Evolutionary conservation across 1,139 yeast species (phyloP).

Genomic region (Arxiozyma telluris): DNA sequence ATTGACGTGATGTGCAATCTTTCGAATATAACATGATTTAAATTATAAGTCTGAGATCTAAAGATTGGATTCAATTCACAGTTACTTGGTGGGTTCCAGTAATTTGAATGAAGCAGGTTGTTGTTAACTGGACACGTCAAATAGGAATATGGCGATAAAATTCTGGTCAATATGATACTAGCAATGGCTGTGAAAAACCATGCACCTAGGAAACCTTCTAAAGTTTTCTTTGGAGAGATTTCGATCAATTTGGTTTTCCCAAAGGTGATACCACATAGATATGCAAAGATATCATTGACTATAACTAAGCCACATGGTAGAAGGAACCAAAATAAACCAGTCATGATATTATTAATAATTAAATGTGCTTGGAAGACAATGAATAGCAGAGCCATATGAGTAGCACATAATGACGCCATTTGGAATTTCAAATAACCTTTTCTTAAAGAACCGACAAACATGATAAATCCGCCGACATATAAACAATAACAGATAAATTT

Average conservation of each 20-base stretch:
- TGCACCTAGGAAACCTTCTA: constrained; percentile 96
- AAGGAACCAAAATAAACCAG: constrained; percentile 90
- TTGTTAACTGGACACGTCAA: constrained; percentile 82
- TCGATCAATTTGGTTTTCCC: constrained; percentile 89
- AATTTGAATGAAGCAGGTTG: constrained; percentile 38
- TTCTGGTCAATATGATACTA: constrained; percentile 55
- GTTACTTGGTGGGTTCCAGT: constrained; percentile 46
- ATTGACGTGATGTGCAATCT: constrained; percentile 41
- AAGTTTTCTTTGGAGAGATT: constrained; percentile 93
- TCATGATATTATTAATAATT: constrained; percentile 79
- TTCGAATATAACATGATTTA: constrained; percentile 61
- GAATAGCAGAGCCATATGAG: constrained; percentile 85
- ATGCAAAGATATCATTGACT: constrained; percentile 92
- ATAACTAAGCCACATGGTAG: constrained; percentile 88
- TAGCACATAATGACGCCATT: constrained; percentile 85
- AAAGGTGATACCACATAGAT: constrained; percentile 92
- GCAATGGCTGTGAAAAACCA: constrained; percentile 87
- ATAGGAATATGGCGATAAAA: constrained; percentile 59
- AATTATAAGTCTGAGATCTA: constrained; percentile 62
- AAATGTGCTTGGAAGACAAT: constrained; percentile 94
- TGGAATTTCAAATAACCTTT: constrained; percentile 87
- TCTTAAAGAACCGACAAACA: constrained; percentile 81
- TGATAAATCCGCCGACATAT: constrained; percentile 80
- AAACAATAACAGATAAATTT: constrained; percentile 75
- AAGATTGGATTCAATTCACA: constrained; percentile 89